Conservation (phyloP, 176 grass and related monocot species). For the Stipa capillata region DNA sequence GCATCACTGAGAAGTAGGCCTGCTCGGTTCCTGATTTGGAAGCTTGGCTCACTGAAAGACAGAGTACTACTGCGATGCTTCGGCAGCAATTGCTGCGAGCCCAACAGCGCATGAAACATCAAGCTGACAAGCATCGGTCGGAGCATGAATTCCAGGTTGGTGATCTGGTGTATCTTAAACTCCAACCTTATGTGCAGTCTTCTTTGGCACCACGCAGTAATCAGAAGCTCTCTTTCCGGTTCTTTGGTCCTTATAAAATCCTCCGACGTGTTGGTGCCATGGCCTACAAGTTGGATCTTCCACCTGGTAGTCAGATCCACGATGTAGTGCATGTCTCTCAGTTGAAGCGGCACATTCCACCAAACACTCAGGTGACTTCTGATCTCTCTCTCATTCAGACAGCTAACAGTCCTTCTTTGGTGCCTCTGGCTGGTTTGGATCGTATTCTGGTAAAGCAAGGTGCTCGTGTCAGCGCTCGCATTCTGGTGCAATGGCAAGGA, state of each 20-base stretch:
- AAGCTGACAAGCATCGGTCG: not conserved
- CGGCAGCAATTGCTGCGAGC: not conserved
- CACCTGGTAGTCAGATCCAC: not conserved
- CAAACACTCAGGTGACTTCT: too few relatives aligned
- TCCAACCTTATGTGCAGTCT: not conserved
- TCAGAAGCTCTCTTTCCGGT: not conserved
- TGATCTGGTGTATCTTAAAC: not conserved
- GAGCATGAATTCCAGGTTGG: not conserved
- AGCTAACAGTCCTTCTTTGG: too few relatives aligned
- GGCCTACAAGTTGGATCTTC: not conserved
- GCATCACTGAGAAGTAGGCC: too few relatives aligned
- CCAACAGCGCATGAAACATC: not conserved
- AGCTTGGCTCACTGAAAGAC: too few relatives aligned
- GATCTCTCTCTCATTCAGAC: too few relatives aligned
- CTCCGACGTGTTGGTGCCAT: accelerated
- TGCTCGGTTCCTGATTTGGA: too few relatives aligned
- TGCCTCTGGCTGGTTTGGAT: too few relatives aligned
- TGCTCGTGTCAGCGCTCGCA: too few relatives aligned
- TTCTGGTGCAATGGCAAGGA: too few relatives aligned
- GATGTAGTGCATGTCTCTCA: not conserved
- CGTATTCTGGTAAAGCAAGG: too few relatives aligned
- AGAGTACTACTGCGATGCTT: too few relatives aligned
- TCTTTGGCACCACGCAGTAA: accelerated
- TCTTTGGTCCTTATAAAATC: not conserved
- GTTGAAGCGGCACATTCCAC: too few relatives aligned